Evolutionary conservation across 305 asterid species (phyloP), one percentile per base, ranked within the genome.

Genomic region (Salvia sclarea): DNA sequence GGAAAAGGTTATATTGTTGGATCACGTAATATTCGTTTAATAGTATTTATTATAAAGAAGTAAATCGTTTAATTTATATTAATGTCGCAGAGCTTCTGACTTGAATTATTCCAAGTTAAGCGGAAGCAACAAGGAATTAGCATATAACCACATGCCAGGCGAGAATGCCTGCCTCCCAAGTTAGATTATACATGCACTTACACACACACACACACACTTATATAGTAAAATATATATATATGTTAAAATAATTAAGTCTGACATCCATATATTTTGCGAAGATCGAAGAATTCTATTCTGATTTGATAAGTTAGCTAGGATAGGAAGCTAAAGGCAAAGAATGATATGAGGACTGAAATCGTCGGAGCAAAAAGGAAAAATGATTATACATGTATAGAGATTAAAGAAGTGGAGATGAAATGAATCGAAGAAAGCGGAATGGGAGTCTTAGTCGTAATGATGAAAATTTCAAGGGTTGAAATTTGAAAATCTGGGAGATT

Each of bases 131-230:
- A 38, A 66, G 20, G 40, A 16, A 44, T 62, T 44, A 30, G 24
- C 75, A 49, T 37, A 61, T 61, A 61, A 70, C 61, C 69, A 49
- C 75, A 71, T 43, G 71, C 35, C 12, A 60, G 2, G 17, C 7
- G 31, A 60, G 69, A 60, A 70, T 63, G 52, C 60, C 24, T 63
- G 30, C 22, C 68, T 35, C 24, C 12, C 66, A 57, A 44, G 49
- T 45, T 69, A 14, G 5, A 2, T 10, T 4, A 25, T 4, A 61
- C 65, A 43, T 3, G 8, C 50, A 35, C 33, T 10, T 3, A 4
- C 25, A 52, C 40, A 13, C 11, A 25, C 11, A 6, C 8, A 25
- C 4, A 25, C 4, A 25, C 4, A 25, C 4, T 1, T 28, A 28
- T 28, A 28, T 28, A n/a, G n/a, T n/a, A n/a, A n/a, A n/a, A 28